phyloP scores from a whole-genome alignment of 2,329 filamentous ascomycete species.

The Lizonia empirigonia region DNA sequence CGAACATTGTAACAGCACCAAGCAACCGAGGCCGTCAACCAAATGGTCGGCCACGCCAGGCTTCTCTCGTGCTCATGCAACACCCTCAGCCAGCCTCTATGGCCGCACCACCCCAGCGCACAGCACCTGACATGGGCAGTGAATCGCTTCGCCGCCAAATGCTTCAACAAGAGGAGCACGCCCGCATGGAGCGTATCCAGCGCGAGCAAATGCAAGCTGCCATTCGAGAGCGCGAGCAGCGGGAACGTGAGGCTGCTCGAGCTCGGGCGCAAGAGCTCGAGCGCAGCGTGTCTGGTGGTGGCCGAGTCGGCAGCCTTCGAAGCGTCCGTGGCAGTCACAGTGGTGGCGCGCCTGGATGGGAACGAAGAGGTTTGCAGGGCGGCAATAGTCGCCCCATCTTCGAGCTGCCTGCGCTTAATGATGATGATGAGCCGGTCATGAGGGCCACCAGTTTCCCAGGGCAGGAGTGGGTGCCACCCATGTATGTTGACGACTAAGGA shows the following conservation, averaged over 20 bases:
- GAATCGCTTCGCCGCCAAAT: constrained; percentile 44
- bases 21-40: constrained; percentile 14
- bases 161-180: constrained; percentile 41
- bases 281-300: constrained; percentile 41
- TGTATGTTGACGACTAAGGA: constrained; percentile 43
- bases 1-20: constrained; percentile 35
- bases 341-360: constrained; percentile 34
- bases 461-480: constrained; percentile 68
- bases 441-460: constrained; percentile 71
- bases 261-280: constrained; percentile 43
- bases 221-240: constrained; percentile 29
- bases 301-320: constrained; percentile 39
- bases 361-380: constrained; percentile 28
- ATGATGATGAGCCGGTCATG: constrained; percentile 63
- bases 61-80: constrained; percentile 43
- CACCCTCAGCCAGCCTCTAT: constrained; percentile 48
- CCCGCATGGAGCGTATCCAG: constrained; percentile 40
- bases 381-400: constrained; percentile 35
- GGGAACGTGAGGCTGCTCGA: constrained; percentile 38
- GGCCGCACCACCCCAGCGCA: constrained; percentile 46
- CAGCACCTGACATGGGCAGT: constrained; percentile 46
- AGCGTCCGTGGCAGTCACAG: constrained; percentile 38
- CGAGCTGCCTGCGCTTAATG: constrained; percentile 47
- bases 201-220: constrained; percentile 35
- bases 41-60: constrained; percentile 38